Conservation (phyloP, 345 rosid genomes). For the Brassica rapa region DNA sequence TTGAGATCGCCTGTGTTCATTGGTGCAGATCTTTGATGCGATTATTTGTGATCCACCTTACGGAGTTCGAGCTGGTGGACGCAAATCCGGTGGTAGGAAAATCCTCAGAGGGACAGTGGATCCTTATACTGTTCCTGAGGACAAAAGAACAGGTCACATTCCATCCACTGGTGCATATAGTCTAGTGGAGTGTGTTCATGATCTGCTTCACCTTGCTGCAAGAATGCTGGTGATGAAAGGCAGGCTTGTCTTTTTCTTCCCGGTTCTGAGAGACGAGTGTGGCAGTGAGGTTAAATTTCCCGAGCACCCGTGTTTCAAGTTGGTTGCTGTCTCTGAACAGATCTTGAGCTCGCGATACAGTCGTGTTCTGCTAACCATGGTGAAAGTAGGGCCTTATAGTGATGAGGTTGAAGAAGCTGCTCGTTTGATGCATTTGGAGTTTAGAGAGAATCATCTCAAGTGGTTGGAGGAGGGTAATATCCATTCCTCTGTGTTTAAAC, state of each 20-base stretch:
- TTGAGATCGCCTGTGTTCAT: slow-evolving; percentile 14
- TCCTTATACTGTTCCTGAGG: slow-evolving; percentile 93
- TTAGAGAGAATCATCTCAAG: slow-evolving; percentile 84
- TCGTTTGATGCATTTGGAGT: slow-evolving; percentile 66
- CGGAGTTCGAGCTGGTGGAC: slow-evolving; percentile 97
- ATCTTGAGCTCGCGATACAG: slow-evolving; percentile 84
- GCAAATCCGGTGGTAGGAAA: slow-evolving; percentile 94
- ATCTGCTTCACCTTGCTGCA: slow-evolving; percentile 83
- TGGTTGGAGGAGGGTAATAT: slow-evolving; percentile 91
- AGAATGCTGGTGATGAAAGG: slow-evolving; percentile 86
- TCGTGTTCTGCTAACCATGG: slow-evolving; percentile 83
- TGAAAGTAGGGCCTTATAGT: slow-evolving; percentile 63
- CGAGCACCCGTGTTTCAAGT: slow-evolving; percentile 74
- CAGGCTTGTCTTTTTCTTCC: slow-evolving; percentile 87
- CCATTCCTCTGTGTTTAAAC: slow-evolving; percentile 78
- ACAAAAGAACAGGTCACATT: slow-evolving; percentile 83
- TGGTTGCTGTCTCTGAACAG: slow-evolving; percentile 82
- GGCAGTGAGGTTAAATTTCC: slow-evolving; percentile 53
- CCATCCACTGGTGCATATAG: slow-evolving; percentile 93
- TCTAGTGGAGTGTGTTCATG: slow-evolving; percentile 87
- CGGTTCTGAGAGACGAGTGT: slow-evolving; percentile 74
- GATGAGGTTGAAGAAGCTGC: slow-evolving; percentile 65
- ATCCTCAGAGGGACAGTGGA: slow-evolving; percentile 75
- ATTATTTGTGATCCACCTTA: slow-evolving; percentile 94
- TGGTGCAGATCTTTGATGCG: slow-evolving; percentile 73